Percentiles rank a stretch among this genome's conserved stretches.
These are phyloP conservation scores for Meripilus lineatus DNA, from an alignment of 1,284 basidiomycete species.

Conservation along the genomic window DNA sequence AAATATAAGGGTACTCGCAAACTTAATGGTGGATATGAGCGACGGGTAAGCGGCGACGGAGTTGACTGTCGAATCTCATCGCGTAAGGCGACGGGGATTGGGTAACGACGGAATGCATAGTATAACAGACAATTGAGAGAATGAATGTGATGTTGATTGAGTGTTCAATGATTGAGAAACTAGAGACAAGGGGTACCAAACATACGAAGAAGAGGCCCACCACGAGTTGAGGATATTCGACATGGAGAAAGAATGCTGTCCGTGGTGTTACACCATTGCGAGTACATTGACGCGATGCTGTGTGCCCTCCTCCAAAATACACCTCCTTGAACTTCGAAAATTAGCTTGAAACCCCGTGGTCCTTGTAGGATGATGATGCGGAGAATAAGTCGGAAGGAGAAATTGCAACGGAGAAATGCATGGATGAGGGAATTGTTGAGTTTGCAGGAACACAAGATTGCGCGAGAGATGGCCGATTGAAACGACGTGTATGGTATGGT, in stretches of 20 bases:
- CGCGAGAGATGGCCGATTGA: constrained; percentile 51
- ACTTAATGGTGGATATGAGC: constrained; percentile 24
- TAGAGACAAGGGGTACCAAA: constrained; percentile 23
- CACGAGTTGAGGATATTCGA: constrained; percentile 25
- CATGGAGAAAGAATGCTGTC: constrained; percentile 37
- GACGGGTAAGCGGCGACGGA: constrained; percentile 13
- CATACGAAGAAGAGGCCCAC: constrained; percentile 16
- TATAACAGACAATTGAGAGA: constrained; percentile 36
- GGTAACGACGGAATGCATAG: constrained; percentile 44
- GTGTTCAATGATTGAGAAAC: constrained; percentile 27
- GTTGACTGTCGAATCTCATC: constrained; percentile 39
- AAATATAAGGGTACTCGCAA: constrained; percentile 45
- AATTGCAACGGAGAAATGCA: constrained; percentile 57
- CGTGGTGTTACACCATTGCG: constrained; percentile 29
- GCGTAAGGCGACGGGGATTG: constrained; percentile 37
- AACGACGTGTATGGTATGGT: constrained; percentile 55
- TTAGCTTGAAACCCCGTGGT: constrained; percentile 5
- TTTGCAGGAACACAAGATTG: constrained; percentile 53
- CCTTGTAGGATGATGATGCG: constrained; percentile 27
- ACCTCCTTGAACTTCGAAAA: constrained; percentile 7
- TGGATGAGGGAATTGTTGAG: constrained; percentile 49
- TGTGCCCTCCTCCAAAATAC: constrained; percentile 13
- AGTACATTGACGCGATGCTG: constrained; percentile 19
- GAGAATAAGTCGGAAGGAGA: constrained; percentile 16
- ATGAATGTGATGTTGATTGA: constrained; percentile 43